Evolutionary conservation across 192 early-diverging fungal species (phyloP).

Genomic region (Diversispora eburnea): DNA sequence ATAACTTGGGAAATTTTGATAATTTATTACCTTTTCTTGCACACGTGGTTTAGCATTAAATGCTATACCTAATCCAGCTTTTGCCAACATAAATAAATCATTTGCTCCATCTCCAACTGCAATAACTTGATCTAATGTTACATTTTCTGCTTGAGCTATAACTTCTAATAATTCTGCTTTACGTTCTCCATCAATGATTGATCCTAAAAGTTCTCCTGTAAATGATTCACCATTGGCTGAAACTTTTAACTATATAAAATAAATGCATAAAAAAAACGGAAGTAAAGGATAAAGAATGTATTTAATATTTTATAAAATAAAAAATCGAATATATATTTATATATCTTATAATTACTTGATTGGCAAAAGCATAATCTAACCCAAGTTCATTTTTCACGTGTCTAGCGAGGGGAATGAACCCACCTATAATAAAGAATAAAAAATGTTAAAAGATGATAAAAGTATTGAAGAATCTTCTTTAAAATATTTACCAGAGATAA

Average conservation of each 20-base stretch:
- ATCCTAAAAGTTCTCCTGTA: constrained; percentile 85
- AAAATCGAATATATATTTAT: neutral
- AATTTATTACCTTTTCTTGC: constrained; percentile 64
- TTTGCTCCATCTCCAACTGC: constrained; percentile 99
- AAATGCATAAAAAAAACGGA: no score
- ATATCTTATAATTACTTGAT: constrained; percentile 51
- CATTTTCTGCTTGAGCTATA: constrained; percentile 89
- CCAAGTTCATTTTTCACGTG: constrained; percentile 88
- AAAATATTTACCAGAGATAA: constrained; percentile 71
- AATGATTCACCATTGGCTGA: constrained; percentile 77
- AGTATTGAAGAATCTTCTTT: neutral
- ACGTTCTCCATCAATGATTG: constrained; percentile 85
- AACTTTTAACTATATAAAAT: constrained; percentile 63
- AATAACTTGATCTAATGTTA: constrained; percentile 87
- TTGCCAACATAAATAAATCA: constrained; percentile 91
- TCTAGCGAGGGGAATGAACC: constrained; percentile 89
- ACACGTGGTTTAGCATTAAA: constrained; percentile 99
- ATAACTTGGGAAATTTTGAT: neutral
- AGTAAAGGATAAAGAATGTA: neutral
- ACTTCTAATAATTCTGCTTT: constrained; percentile 96
- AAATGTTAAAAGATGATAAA: neutral
- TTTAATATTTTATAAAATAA: neutral
- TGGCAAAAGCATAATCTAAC: constrained; percentile 98
- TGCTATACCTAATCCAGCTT: constrained; percentile 92
- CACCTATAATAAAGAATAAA: constrained; percentile 48